Evolutionary conservation across 2,329 filamentous ascomycete genomes (phyloP), one percentile per base, ranked within the genome.

Genomic region (Colletotrichum tofieldiae): DNA sequence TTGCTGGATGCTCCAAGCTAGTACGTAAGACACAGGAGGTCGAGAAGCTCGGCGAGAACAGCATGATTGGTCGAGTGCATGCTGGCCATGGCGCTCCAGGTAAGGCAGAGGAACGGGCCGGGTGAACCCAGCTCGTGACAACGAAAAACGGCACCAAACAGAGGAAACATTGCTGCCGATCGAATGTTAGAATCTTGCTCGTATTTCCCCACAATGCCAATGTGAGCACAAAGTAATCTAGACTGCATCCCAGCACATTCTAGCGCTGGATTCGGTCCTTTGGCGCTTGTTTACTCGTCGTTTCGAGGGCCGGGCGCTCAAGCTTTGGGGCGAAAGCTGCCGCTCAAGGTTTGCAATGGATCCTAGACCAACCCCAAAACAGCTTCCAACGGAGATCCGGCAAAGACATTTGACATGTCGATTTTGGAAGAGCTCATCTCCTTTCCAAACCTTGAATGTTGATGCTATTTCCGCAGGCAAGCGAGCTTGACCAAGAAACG

Each of bases 301-400:
- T 39, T n/a, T 51, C 32, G 45, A 26, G 32, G 11, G 23, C 3
- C 45, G 12, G 45, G 26, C 23, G 45, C n/a, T 23, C 11, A 9
- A 47, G 43, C 23, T 23, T n/a, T 9, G 47, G 20, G 5, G 32
- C 12, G 12, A 35, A 14, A 14, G 18, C n/a, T 39, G 35, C 56
- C 23, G 37, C 23, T 35, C 47, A 54, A 14, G 39, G 61, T 54
- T 64, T 64, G 47, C 49, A 23, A n/a, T 29, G 47, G 47, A 43
- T 23, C 26, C 37, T 23, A 20, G 32, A 8, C n/a, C 12, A 43
- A 54, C 18, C 32, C 45, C 6, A 52, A 41, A 39, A n/a, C 26
- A 29, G 18, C 49, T 23, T 8, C 3, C 3, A 29, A 11, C 39
- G 37, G 39, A 45, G 61, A 55, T 18, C 20, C 23, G 23, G 23